Base-by-base conservation (phyloP, 2,329 filamentous ascomycete species). In the Aspergillus thermomutatus region DNA sequence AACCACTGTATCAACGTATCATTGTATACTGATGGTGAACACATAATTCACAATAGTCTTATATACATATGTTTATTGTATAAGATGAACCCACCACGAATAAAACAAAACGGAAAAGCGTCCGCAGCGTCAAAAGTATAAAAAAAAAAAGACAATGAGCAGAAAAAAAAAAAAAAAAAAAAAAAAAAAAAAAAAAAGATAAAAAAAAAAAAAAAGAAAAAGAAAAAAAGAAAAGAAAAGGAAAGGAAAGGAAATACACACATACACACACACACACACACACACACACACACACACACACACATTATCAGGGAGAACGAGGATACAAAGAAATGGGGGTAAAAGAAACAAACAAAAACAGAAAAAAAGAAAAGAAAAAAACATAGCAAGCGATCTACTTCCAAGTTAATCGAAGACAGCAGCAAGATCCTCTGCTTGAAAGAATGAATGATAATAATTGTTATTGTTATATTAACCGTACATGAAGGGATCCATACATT, bases 101-200 rank as follows among this genome's bases (percentile, higher is more conserved):
- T n/a, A n/a, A n/a, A n/a, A n/a, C n/a, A n/a, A n/a, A n/a, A n/a
- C n/a, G n/a, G n/a, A n/a, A n/a, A n/a, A n/a, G n/a, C n/a, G n/a
- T n/a, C n/a, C n/a, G n/a, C n/a, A n/a, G n/a, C n/a, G n/a, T n/a
- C n/a, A n/a, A n/a, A n/a, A n/a, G n/a, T n/a, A n/a, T n/a, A 40
- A 27, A 52, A 49, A 49, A 45, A 49, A 52, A 51, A 53, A 55
- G 34, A 54, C 49, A 52, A 57, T 48, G 43, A 50, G n/a, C n/a
- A 52, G 46, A 43, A 51, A 52, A 54, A 41, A 53, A 56, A 34
- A 27, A 50, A 49, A 37, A 49, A 23, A 25, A 51, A 51, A 23
- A 51, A 34, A 31, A 41, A 54, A 56, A 49, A 37, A 26, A 51
- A 43, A 21, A 14, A 27, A n/a, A 45, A 43, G n/a, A 47, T 23